These are phyloP conservation scores for Agapanthus africanus DNA, from an alignment of 106 monocot genomes.

Conservation along the genomic window DNA sequence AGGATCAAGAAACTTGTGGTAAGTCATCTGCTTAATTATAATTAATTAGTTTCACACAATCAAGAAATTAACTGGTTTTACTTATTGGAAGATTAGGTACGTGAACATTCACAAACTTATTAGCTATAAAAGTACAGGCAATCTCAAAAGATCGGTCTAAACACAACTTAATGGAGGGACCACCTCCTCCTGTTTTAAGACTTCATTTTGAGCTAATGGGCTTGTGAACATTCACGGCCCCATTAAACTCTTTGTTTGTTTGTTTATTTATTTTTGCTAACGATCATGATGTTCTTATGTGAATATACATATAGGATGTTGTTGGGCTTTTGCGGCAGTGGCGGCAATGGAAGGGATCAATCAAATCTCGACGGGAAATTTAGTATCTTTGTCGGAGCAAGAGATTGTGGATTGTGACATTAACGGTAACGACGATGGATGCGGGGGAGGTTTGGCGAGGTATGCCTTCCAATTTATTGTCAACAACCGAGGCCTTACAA, in stretches of 20 bases:
- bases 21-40: background rate
- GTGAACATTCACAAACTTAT: background rate
- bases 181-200: too few species aligned
- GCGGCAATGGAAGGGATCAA: constrained; percentile 29
- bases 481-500: constrained; percentile 54
- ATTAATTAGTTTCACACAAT: background rate
- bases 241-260: background rate
- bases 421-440: constrained; percentile 38
- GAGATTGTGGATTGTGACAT: constrained; percentile 78
- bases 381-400: constrained; percentile 64
- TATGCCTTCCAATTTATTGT: constrained; percentile 68
- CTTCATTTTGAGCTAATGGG: too few species aligned
- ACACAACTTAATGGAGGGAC: too few species aligned
- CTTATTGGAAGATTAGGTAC: background rate
- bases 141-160: too few species aligned
- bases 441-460: constrained; percentile 70
- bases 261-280: background rate
- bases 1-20: constrained; percentile 15
- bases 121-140: background rate
- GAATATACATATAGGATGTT: constrained; percentile 67
- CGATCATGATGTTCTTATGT: constrained; percentile 5
- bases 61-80: background rate
- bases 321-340: constrained; percentile 78
- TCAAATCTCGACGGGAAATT: constrained; percentile 45
- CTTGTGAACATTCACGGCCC: too few species aligned